These are phyloP conservation scores for Tylopilus sp. DNA, from an alignment of 768 basidiomycete species.

Conservation along the genomic window DNA sequence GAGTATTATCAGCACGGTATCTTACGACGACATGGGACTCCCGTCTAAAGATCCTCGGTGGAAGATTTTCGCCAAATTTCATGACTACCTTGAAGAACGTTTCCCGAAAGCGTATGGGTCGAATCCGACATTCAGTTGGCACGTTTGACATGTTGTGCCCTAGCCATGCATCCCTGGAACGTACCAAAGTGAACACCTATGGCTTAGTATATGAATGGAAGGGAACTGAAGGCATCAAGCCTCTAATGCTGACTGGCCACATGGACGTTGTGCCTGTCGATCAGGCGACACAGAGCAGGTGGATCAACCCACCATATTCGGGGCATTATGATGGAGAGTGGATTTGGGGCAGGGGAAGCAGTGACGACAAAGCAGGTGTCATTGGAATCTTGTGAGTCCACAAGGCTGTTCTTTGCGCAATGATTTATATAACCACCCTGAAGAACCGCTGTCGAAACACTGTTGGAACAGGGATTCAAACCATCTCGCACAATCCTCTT, in stretches of 20 bases:
- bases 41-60: slow-evolving; percentile 47
- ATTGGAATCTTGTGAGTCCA: slow-evolving; percentile 33
- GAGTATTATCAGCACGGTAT: slow-evolving; percentile 44
- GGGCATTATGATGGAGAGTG: slow-evolving; percentile 43
- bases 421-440: neutral
- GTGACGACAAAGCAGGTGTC: slow-evolving; percentile 41
- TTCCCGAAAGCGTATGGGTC: slow-evolving; percentile 57
- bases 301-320: slow-evolving; percentile 49
- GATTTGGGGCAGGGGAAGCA: slow-evolving; percentile 47
- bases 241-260: slow-evolving; percentile 50
- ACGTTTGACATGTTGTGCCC: neutral
- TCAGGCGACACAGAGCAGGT: slow-evolving; percentile 40
- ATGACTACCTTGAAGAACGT: slow-evolving; percentile 32
- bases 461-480: slow-evolving; percentile 27
- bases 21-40: slow-evolving; percentile 46
- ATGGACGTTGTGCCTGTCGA: slow-evolving; percentile 51
- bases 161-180: slow-evolving; percentile 45
- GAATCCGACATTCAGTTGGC: neutral
- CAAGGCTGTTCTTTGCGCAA: neutral
- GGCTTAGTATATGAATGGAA: slow-evolving; percentile 59
- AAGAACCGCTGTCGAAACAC: slow-evolving; percentile 28
- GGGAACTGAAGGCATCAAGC: slow-evolving; percentile 53
- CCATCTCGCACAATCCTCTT: no score
- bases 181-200: slow-evolving; percentile 58
- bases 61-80: slow-evolving; percentile 27